These are phyloP conservation scores for Rhizopogon vesiculosus DNA, from an alignment of 768 basidiomycete species.

Conservation along the genomic window DNA sequence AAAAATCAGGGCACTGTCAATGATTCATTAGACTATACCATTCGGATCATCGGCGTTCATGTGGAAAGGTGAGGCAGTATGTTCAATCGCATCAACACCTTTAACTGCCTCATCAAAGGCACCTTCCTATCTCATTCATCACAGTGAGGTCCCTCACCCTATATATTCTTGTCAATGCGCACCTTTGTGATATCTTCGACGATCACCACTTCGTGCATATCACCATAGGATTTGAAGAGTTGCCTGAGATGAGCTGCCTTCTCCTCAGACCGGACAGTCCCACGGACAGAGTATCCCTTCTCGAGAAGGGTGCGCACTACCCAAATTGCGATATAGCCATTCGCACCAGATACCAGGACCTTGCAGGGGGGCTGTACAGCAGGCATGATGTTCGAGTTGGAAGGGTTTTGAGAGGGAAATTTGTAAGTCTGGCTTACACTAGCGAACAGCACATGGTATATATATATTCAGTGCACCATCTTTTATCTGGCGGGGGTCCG, in stretches of 20 bases:
- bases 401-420: neutral
- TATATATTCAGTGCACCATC: neutral
- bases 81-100: conserved; percentile 67
- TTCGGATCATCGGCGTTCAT: conserved; percentile 40
- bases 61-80: conserved; percentile 63
- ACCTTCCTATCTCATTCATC: conserved; percentile 35
- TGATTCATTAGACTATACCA: conserved; percentile 15
- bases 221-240: conserved; percentile 47
- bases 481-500: neutral
- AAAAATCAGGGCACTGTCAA: neutral
- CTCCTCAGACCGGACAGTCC: conserved; percentile 56
- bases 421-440: neutral
- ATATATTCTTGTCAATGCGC: conserved; percentile 3
- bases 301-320: conserved; percentile 53
- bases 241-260: conserved; percentile 58
- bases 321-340: conserved; percentile 42
- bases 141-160: neutral
- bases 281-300: conserved; percentile 58
- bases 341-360: conserved; percentile 25
- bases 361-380: conserved; percentile 21
- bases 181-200: conserved; percentile 67
- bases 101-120: conserved; percentile 80
- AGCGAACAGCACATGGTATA: neutral
- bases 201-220: conserved; percentile 57
- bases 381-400: conserved; percentile 17